phyloP scores from a whole-genome alignment of 2,329 filamentous ascomycete species.

The Fusarium tanahbumbuense region DNA sequence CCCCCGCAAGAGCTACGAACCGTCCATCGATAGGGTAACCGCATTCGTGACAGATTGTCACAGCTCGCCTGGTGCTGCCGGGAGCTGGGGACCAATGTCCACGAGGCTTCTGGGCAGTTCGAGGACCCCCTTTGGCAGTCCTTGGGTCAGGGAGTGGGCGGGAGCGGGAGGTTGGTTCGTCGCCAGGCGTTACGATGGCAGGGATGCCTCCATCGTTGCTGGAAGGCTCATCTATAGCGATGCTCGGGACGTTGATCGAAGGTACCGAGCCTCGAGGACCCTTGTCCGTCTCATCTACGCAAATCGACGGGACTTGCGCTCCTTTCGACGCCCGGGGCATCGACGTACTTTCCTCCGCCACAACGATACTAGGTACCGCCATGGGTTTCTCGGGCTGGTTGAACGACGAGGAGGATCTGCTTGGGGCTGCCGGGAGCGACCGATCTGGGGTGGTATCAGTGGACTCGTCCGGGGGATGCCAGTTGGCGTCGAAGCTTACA shows the following conservation, averaged over 20 bases:
- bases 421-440: constrained; percentile 47
- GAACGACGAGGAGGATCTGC: constrained; percentile 43
- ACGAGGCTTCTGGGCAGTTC: constrained; percentile 56
- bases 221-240: constrained; percentile 55
- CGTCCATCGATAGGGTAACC: constrained; percentile 87
- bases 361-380: constrained; percentile 65
- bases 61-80: constrained; percentile 61
- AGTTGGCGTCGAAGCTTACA: constrained; percentile 93
- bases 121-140: constrained; percentile 47
- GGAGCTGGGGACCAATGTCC: constrained; percentile 71
- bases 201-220: constrained; percentile 52
- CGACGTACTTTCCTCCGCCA: constrained; percentile 61
- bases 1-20: constrained; percentile 84
- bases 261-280: constrained; percentile 45
- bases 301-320: constrained; percentile 52
- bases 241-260: constrained; percentile 61
- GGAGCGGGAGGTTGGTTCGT: constrained; percentile 43
- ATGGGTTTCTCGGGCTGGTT: constrained; percentile 51
- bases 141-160: constrained; percentile 61
- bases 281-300: constrained; percentile 48
- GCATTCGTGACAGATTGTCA: constrained; percentile 86
- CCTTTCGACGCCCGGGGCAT: constrained; percentile 46
- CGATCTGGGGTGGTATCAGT: constrained; percentile 72
- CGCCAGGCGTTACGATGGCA: constrained; percentile 61
- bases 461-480: constrained; percentile 77